A percentile compares a stretch with the other conserved stretches of the same genome.
Conservation (phyloP, 2,329 filamentous ascomycete genomes). For the Fusarium xylarioides region DNA sequence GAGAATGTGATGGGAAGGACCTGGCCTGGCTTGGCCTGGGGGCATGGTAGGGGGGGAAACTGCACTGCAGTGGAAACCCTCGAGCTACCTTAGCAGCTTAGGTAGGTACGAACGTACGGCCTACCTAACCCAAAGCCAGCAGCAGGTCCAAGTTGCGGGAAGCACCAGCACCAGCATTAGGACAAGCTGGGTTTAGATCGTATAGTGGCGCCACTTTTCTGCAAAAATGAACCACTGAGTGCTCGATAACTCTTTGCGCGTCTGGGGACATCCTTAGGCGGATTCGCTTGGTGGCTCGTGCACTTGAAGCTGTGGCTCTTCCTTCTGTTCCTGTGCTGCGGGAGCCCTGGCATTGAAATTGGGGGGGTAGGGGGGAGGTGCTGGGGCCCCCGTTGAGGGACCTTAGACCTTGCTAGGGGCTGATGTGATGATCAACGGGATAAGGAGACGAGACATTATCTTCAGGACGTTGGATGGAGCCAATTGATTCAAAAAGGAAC, state of each 20-base stretch:
- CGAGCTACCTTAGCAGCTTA: constrained; percentile 17
- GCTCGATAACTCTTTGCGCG: not conserved
- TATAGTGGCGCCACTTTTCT: constrained; percentile 11
- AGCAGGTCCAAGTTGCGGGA: constrained; percentile 25
- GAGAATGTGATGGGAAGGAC: constrained; percentile 26
- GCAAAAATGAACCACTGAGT: constrained; percentile 12
- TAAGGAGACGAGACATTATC: constrained; percentile 10
- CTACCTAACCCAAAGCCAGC: constrained; percentile 29
- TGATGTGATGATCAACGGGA: constrained; percentile 17
- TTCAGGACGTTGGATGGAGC: not conserved
- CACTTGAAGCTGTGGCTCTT: constrained; percentile 27
- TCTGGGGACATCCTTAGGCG: constrained; percentile 12
- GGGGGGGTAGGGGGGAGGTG: constrained; percentile 31
- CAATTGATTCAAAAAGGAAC: not conserved
- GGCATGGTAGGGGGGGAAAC: constrained; percentile 37
- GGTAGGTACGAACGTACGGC: not conserved
- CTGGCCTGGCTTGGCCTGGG: constrained; percentile 18
- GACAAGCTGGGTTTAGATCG: constrained; percentile 22
- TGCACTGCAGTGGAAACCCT: constrained; percentile 35
- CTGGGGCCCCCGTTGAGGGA: constrained; percentile 23
- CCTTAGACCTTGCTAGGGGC: constrained; percentile 37
- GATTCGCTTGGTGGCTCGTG: constrained; percentile 36
- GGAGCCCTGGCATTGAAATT: constrained; percentile 43
- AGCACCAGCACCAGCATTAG: constrained; percentile 19
- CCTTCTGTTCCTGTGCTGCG: constrained; percentile 33